Evolutionary conservation across 2,329 filamentous ascomycete genomes (phyloP).

Genomic region (Colletotrichum simmondsii): DNA sequence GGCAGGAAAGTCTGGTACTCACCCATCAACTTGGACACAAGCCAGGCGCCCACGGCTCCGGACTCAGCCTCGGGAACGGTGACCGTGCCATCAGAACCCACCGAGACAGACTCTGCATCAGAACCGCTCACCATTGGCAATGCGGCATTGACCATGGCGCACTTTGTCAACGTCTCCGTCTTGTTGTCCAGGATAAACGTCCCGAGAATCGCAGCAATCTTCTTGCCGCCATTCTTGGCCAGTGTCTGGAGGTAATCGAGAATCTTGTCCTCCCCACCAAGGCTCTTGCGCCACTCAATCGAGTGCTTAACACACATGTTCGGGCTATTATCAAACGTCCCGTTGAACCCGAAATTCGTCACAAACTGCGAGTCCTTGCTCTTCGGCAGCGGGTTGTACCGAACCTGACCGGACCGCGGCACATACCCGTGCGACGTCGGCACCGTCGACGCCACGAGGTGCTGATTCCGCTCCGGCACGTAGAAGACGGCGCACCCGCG

Average conservation of each 20-base stretch:
- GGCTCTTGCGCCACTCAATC: conserved; percentile 74
- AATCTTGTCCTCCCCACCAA: conserved; percentile 80
- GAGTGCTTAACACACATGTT: conserved; percentile 79
- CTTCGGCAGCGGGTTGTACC: conserved; percentile 54
- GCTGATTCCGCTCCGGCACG: conserved; percentile 81
- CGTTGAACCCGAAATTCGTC: conserved; percentile 79
- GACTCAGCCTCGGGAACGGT: conserved; percentile 45
- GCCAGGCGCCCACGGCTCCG: conserved; percentile 64
- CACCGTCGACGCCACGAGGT: conserved; percentile 76
- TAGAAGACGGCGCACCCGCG: conserved; percentile 85
- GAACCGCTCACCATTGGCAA: conserved; percentile 68
- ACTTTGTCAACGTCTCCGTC: conserved; percentile 69
- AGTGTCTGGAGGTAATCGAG: conserved; percentile 70
- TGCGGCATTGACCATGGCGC: conserved; percentile 78
- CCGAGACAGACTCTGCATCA: conserved; percentile 37
- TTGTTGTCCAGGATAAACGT: conserved; percentile 79
- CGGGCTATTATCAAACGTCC: conserved; percentile 78
- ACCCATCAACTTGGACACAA: conserved; percentile 61
- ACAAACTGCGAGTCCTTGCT: conserved; percentile 70
- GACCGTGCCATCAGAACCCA: conserved; percentile 34
- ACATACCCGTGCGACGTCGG: conserved; percentile 85
- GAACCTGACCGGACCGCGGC: conserved; percentile 47
- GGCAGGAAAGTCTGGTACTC: conserved; percentile 80
- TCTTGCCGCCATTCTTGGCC: conserved; percentile 70
- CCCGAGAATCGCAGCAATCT: conserved; percentile 70